phyloP scores from a whole-genome alignment of 148 eudicot genomes.

The Arbutus unedo region DNA sequence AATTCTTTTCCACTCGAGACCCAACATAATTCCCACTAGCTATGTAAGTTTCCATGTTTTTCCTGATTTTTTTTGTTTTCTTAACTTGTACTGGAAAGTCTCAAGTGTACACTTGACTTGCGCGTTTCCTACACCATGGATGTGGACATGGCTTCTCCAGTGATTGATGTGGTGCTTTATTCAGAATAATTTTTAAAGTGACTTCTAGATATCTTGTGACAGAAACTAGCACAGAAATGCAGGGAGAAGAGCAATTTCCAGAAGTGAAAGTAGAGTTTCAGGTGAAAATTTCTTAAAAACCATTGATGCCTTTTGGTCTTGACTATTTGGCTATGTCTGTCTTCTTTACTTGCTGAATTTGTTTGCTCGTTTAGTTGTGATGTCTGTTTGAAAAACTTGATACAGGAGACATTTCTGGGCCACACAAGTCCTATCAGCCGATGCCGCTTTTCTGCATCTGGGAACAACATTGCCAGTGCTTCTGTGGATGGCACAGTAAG shows the following conservation, averaged over 20 bases:
- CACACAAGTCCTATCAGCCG: conserved; percentile 91
- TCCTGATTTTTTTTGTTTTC: not conserved
- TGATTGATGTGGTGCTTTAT: conserved; percentile 1
- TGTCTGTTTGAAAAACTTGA: conserved; percentile 10
- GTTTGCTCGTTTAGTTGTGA: not conserved
- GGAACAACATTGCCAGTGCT: conserved; percentile 95
- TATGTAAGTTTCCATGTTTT: conserved; percentile 6
- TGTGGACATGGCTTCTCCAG: conserved; percentile 7
- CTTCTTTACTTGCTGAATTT: not conserved
- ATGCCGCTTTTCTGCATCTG: conserved; percentile 93
- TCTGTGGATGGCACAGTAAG: conserved; percentile 96
- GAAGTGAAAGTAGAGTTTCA: conserved; percentile 88
- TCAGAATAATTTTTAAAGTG: not conserved
- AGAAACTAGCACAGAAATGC: conserved; percentile 33
- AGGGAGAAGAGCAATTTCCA: conserved; percentile 66
- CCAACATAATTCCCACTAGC: not conserved
- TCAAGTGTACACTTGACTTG: conserved; percentile 4
- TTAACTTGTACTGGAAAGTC: not conserved
- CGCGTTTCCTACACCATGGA: not conserved
- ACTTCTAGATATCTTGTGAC: conserved; percentile 13
- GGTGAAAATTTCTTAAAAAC: conserved; percentile 33
- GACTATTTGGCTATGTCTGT: not conserved
- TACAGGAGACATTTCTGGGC: conserved; percentile 86
- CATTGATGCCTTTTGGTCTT: conserved; percentile 5
- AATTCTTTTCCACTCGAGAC: not conserved